phyloP scores from a whole-genome alignment of 1,139 yeast species.

The Candida frijolesensis region DNA sequence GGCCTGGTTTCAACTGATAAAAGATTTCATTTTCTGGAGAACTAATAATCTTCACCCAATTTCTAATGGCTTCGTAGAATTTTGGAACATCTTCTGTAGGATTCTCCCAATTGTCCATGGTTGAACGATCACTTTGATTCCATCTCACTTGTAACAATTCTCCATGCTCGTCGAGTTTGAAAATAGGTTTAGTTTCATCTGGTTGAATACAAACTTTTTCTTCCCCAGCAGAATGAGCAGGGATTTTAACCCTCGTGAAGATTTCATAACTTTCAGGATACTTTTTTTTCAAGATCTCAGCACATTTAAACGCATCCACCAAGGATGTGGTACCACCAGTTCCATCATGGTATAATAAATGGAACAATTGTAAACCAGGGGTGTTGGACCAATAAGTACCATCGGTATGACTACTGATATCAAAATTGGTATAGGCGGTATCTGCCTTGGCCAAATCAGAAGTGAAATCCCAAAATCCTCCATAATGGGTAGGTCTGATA shows the following conservation, averaged over 20 bases:
- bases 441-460: constrained; percentile 71
- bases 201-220: constrained; percentile 68
- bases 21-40: constrained; percentile 55
- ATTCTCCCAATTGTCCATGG: constrained; percentile 59
- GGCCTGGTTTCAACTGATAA: constrained; percentile 67
- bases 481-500: constrained; percentile 74
- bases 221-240: constrained; percentile 83
- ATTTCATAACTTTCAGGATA: constrained; percentile 60
- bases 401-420: constrained; percentile 70
- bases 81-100: constrained; percentile 57
- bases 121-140: constrained; percentile 75
- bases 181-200: constrained; percentile 60
- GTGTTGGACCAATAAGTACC: constrained; percentile 82
- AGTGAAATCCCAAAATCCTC: constrained; percentile 83
- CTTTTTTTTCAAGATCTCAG: constrained; percentile 46
- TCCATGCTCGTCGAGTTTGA: constrained; percentile 57
- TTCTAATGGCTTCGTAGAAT: constrained; percentile 61
- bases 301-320: constrained; percentile 71
- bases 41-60: constrained; percentile 56
- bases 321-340: constrained; percentile 74
- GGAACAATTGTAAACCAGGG: constrained; percentile 75
- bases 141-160: constrained; percentile 68
- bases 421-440: constrained; percentile 74
- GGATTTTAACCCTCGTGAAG: constrained; percentile 54
- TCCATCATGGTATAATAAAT: constrained; percentile 66